Evolutionary conservation across 805 yeast species (phyloP).

Genomic region (Ogataea paraovalis): DNA sequence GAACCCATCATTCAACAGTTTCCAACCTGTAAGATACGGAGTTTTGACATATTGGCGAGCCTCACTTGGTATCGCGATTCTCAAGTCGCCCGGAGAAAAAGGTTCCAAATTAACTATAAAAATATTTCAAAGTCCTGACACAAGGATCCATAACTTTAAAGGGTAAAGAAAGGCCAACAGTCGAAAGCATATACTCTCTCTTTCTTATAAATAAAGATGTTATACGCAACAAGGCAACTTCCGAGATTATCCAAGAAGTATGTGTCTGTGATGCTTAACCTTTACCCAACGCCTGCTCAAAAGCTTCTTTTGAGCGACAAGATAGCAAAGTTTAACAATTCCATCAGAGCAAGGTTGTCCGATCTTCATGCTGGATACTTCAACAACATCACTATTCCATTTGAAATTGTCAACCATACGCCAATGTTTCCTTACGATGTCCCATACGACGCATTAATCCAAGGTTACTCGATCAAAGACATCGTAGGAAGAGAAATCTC

Average conservation of each 20-base stretch:
- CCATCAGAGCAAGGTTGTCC: slow-evolving; percentile 10
- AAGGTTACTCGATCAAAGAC: slow-evolving; percentile 17
- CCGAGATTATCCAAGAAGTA: slow-evolving; percentile 4
- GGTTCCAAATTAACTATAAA: no score
- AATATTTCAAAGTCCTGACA: no score
- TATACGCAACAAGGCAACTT: slow-evolving; percentile 5
- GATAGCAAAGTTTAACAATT: slow-evolving; percentile 14
- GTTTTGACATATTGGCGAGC: no score
- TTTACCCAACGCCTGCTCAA: slow-evolving; percentile 14
- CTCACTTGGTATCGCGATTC: no score
- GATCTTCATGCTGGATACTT: slow-evolving; percentile 23
- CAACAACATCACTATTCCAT: slow-evolving; percentile 18
- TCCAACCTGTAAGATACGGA: no score
- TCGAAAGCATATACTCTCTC: no score
- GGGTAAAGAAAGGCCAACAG: no score
- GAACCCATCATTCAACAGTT: no score
- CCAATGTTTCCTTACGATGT: slow-evolving; percentile 18
- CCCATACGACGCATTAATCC: slow-evolving; percentile 22
- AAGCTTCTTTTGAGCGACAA: slow-evolving; percentile 10
- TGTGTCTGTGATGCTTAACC: slow-evolving; percentile 14
- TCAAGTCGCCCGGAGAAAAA: no score
- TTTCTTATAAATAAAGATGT: slow-evolving; percentile 2
- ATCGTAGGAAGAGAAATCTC: slow-evolving; percentile 16
- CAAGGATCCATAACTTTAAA: no score
- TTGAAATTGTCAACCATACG: slow-evolving; percentile 1